A percentile compares a stretch with the other conserved stretches of the same genome.
Conservation (phyloP, 2,329 filamentous ascomycete species). For the Dendryphion nanum region DNA sequence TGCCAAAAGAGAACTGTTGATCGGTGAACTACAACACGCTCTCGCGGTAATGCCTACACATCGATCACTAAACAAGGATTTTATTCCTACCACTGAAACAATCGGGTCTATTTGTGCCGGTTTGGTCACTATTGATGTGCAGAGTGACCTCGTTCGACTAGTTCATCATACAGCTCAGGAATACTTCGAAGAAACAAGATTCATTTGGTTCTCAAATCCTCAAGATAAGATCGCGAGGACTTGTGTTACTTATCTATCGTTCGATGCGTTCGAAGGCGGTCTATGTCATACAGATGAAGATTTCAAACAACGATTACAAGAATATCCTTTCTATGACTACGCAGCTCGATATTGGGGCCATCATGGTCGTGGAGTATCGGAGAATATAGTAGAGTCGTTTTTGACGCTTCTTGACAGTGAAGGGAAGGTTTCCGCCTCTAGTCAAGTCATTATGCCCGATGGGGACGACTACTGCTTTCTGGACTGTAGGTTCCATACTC, state of each 20-base stretch:
- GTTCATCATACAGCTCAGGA: conserved; percentile 19
- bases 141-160: conserved; percentile 18
- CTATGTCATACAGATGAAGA: not conserved
- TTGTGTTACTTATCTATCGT: conserved; percentile 27
- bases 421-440: not conserved
- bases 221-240: conserved; percentile 14
- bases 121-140: conserved; percentile 23
- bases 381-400: not conserved
- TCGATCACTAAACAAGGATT: conserved; percentile 1
- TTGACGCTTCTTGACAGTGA: not conserved
- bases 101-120: conserved; percentile 16
- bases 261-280: conserved; percentile 12
- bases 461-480: too few relatives aligned
- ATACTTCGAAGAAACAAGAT: conserved; percentile 18
- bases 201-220: conserved; percentile 15
- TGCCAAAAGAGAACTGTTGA: conserved; percentile 4
- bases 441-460: not conserved
- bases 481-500: too few relatives aligned
- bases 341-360: not conserved
- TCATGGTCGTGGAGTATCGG: not conserved
- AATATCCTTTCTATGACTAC: not conserved
- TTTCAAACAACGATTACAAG: not conserved
- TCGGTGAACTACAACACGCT: conserved; percentile 4
- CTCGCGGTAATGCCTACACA: conserved; percentile 2
- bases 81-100: conserved; percentile 4